These are phyloP conservation scores for Gnetum montanum DNA, from an alignment of 75 land plant genomes.

Conservation along the genomic window DNA sequence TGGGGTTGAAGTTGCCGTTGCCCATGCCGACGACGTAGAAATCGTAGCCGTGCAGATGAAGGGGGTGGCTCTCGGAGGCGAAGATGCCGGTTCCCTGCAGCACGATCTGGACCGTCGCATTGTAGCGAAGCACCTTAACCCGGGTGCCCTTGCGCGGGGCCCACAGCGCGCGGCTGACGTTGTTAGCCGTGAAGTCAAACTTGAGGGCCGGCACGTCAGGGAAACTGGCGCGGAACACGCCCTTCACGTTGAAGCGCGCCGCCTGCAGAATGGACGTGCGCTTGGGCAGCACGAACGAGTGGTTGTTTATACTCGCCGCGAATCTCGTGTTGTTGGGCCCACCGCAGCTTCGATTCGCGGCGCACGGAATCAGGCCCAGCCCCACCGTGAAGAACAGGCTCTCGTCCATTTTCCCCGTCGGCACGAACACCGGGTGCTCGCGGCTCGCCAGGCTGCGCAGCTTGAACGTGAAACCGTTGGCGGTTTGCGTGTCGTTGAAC, in stretches of 20 bases:
- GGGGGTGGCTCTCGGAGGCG: slow-evolving; percentile 46
- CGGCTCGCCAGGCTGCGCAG: slow-evolving; percentile 22
- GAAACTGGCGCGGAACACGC: slow-evolving; percentile 33
- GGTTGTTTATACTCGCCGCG: slow-evolving; percentile 23
- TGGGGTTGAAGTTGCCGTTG: slow-evolving; percentile 44
- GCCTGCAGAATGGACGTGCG: slow-evolving; percentile 31
- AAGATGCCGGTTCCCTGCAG: slow-evolving; percentile 55
- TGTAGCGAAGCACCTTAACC: slow-evolving; percentile 15
- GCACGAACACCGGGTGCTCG: slow-evolving; percentile 18
- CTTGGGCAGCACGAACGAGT: slow-evolving; percentile 14
- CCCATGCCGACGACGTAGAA: slow-evolving; percentile 60
- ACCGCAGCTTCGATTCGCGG: slow-evolving; percentile 7
- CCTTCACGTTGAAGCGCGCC: slow-evolving; percentile 3
- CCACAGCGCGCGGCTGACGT: slow-evolving; percentile 15
- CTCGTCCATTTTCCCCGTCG: slow-evolving; percentile 12
- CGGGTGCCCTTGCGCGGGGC: slow-evolving; percentile 15
- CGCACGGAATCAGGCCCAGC: slow-evolving; percentile 19
- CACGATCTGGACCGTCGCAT: slow-evolving; percentile 43
- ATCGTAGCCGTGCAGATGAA: slow-evolving; percentile 62
- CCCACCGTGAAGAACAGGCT: slow-evolving; percentile 40
- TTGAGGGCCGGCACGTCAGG: slow-evolving; percentile 18
- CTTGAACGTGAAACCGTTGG: slow-evolving; percentile 18
- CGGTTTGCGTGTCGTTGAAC: slow-evolving; percentile 46
- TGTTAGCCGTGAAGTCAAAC: slow-evolving; percentile 29
- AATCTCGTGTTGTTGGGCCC: slow-evolving; percentile 21